Percentiles rank a stretch among this genome's conserved stretches.
Conservation (phyloP, 306 rosid genomes). For the Acacia melanoxylon region DNA sequence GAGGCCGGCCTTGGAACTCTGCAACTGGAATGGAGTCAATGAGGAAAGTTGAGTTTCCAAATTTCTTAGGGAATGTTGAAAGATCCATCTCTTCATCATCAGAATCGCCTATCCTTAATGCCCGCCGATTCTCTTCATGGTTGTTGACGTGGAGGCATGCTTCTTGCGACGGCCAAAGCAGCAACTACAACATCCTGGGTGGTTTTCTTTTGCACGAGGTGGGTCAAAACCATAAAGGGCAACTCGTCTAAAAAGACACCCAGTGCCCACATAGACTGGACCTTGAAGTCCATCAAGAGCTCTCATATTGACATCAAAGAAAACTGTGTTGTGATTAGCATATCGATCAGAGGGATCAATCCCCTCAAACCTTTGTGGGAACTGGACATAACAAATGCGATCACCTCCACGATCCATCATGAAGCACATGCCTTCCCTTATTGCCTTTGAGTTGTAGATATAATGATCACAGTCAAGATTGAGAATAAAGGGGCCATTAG, state of each 20-base stretch:
- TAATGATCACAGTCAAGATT: constrained; percentile 94
- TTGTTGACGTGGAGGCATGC: constrained; percentile 53
- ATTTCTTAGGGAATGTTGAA: constrained; percentile 74
- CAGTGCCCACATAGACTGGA: constrained; percentile 96
- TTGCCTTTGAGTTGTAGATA: constrained; percentile 86
- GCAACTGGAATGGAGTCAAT: constrained; percentile 94
- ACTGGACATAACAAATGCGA: constrained; percentile 90
- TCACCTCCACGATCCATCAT: constrained; percentile 99
- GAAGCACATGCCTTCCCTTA: constrained; percentile 98
- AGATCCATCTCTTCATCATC: constrained; percentile 91
- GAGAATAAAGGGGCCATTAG: constrained; percentile 92
- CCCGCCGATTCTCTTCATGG: constrained; percentile 72
- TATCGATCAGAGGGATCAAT: constrained; percentile 97
- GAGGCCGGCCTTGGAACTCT: constrained; percentile 97
- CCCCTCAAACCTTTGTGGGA: constrained; percentile 98
- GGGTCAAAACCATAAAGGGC: constrained; percentile 96
- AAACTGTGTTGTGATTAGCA: constrained; percentile 95
- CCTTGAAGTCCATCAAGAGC: constrained; percentile 99
- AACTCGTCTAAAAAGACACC: constrained; percentile 87
- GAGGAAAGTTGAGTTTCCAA: constrained; percentile 90
- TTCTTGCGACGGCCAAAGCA: constrained; percentile 63
- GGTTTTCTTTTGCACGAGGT: constrained; percentile 80
- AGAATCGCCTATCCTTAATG: constrained; percentile 83
- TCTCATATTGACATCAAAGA: constrained; percentile 97
- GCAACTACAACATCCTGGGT: constrained; percentile 65